Percentiles rank a stretch among this genome's conserved stretches.
phyloP scores from a whole-genome alignment of 2,329 filamentous ascomycete species.

The Diaporthe ampelina region DNA sequence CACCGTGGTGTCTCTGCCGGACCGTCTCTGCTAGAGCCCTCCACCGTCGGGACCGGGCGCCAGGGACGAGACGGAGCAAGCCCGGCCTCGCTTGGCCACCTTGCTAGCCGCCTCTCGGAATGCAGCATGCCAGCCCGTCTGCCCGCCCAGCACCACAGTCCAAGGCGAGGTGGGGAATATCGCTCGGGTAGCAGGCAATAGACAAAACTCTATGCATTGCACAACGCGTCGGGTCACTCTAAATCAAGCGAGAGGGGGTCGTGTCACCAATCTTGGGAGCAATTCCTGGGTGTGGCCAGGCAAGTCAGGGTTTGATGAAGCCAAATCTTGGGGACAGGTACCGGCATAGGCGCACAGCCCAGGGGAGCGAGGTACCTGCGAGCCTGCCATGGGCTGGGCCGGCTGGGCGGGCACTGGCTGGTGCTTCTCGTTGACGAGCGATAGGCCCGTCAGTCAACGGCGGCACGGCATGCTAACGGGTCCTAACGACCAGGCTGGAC shows the following conservation, averaged over 20 bases:
- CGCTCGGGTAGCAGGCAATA: slow-evolving; percentile 1
- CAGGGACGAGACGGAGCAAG: slow-evolving; percentile 15
- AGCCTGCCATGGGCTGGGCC: not conserved
- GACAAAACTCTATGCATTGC: slow-evolving; percentile 30
- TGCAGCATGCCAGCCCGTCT: not conserved
- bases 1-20: slow-evolving; percentile 2
- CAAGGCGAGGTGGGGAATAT: slow-evolving; percentile 10
- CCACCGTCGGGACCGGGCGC: slow-evolving; percentile 18
- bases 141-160: not conserved
- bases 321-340: slow-evolving; percentile 33
- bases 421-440: not conserved
- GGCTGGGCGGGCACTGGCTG: too few species aligned
- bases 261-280: slow-evolving; percentile 18
- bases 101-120: slow-evolving; percentile 17
- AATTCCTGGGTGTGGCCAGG: slow-evolving; percentile 26
- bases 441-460: not conserved
- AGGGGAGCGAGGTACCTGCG: not conserved
- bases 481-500: not conserved
- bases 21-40: not conserved
- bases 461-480: not conserved
- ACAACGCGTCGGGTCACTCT: slow-evolving; percentile 14
- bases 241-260: slow-evolving; percentile 18
- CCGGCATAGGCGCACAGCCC: slow-evolving; percentile 6
- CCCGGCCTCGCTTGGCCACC: not conserved
- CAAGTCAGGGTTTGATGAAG: slow-evolving; percentile 35